These are phyloP conservation scores for Multifurca ochricompacta DNA, from an alignment of 768 basidiomycete species.

Conservation along the genomic window DNA sequence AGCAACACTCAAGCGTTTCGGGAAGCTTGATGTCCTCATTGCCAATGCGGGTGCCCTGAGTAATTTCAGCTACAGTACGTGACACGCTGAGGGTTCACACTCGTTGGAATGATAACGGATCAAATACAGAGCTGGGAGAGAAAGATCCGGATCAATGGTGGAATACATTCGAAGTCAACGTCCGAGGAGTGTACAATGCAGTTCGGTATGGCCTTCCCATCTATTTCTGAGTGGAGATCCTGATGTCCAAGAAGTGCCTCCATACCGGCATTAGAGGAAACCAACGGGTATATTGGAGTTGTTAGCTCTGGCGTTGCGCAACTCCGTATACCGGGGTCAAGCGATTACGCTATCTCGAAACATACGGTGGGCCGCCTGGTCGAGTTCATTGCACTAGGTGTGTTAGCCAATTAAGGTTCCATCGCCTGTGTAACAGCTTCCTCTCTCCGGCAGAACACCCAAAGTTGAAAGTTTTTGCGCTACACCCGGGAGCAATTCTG, in stretches of 20 bases:
- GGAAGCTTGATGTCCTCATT: too few relatives aligned
- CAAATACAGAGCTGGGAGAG: neutral
- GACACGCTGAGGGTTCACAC: slow-evolving; percentile 3
- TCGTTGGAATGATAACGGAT: slow-evolving; percentile 24
- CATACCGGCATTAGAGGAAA: neutral
- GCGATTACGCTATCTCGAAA: too few relatives aligned
- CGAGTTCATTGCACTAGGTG: too few relatives aligned
- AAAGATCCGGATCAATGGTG: neutral
- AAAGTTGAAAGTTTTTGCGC: neutral
- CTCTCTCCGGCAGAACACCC: neutral
- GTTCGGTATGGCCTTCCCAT: slow-evolving; percentile 7
- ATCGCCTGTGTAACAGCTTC: neutral
- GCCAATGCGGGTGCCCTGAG: too few relatives aligned
- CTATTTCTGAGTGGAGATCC: neutral
- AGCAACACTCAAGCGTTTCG: too few relatives aligned
- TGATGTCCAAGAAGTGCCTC: neutral
- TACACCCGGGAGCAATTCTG: neutral
- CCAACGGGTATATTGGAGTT: neutral
- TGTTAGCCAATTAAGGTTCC: too few relatives aligned
- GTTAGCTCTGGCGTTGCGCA: too few relatives aligned
- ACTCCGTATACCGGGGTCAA: too few relatives aligned
- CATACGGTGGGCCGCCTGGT: too few relatives aligned
- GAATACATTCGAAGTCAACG: neutral
- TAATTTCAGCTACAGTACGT: too few relatives aligned
- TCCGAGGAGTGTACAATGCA: neutral